Evolutionary conservation across 1,284 basidiomycete genomes (phyloP).

Genomic region (Tetrapyrgos nigripes): DNA sequence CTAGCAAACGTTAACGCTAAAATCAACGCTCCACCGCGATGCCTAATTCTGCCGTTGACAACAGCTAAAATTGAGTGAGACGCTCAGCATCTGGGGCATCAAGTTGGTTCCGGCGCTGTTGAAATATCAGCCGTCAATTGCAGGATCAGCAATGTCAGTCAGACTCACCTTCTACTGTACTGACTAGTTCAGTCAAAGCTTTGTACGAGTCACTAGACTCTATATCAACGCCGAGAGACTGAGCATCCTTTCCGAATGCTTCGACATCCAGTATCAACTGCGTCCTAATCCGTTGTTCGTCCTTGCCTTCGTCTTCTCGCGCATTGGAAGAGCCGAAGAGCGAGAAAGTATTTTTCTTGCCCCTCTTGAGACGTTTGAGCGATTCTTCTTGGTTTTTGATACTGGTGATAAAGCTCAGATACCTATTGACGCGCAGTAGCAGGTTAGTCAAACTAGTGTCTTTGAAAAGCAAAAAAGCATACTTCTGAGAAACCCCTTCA

Average conservation of each 20-base stretch:
- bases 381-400: constrained; percentile 94
- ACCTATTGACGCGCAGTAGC: constrained; percentile 49
- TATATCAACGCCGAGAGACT: constrained; percentile 71
- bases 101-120: constrained; percentile 13
- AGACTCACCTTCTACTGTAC: constrained; percentile 48
- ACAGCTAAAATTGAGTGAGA: too few relatives aligned
- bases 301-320: constrained; percentile 70
- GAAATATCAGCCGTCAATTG: not conserved
- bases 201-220: constrained; percentile 59
- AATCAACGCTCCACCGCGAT: too few relatives aligned
- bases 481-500: constrained; percentile 77
- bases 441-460: not conserved
- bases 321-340: constrained; percentile 65
- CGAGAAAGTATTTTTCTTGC: constrained; percentile 80
- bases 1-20: too few relatives aligned
- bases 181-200: constrained; percentile 66
- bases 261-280: constrained; percentile 91
- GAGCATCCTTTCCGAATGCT: constrained; percentile 80
- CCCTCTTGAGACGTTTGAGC: constrained; percentile 83
- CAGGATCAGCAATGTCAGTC: not conserved
- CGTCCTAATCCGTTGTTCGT: constrained; percentile 80
- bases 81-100: too few relatives aligned
- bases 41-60: too few relatives aligned
- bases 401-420: constrained; percentile 72
- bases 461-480: constrained; percentile 17